A percentile compares a stretch with the other conserved stretches of the same genome.
Evolutionary conservation across 2,329 filamentous ascomycete species (phyloP).

Genomic region (Aspergillus uvarum): DNA sequence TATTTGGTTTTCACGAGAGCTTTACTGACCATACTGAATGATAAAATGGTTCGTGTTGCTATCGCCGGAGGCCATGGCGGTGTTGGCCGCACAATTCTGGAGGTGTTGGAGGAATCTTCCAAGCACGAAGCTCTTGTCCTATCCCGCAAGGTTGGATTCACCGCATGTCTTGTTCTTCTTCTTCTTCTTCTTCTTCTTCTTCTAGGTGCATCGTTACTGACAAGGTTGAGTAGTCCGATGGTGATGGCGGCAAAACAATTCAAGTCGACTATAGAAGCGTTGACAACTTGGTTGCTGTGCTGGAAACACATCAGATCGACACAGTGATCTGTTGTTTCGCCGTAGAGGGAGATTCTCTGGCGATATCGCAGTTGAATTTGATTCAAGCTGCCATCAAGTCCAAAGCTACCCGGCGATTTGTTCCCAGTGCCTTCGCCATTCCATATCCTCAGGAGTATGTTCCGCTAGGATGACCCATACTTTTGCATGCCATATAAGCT

Average conservation of each 20-base stretch:
- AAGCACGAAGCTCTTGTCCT: constrained; percentile 9
- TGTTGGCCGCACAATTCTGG: constrained; percentile 10
- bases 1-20: neutral
- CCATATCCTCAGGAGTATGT: constrained; percentile 13
- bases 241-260: neutral
- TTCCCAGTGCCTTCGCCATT: constrained; percentile 23
- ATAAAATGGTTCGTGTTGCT: constrained; percentile 12
- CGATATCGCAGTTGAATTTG: constrained; percentile 17
- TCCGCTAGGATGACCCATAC: too few species aligned
- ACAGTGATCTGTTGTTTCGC: constrained; percentile 24
- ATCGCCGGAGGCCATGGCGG: constrained; percentile 12
- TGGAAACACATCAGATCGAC: constrained; percentile 24
- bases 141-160: neutral
- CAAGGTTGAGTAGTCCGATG: neutral
- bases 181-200: too few species aligned
- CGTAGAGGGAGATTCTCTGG: constrained; percentile 3
- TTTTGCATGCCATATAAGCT: neutral
- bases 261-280: constrained; percentile 30
- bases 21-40: neutral
- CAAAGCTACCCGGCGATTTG: constrained; percentile 15
- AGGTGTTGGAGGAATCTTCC: neutral
- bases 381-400: constrained; percentile 22
- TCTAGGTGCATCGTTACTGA: neutral
- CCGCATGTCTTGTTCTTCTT: neutral
- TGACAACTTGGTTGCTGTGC: constrained; percentile 17